These are phyloP conservation scores for Cronartium ribicola DNA, from an alignment of 1,284 basidiomycete genomes.

Conservation along the genomic window DNA sequence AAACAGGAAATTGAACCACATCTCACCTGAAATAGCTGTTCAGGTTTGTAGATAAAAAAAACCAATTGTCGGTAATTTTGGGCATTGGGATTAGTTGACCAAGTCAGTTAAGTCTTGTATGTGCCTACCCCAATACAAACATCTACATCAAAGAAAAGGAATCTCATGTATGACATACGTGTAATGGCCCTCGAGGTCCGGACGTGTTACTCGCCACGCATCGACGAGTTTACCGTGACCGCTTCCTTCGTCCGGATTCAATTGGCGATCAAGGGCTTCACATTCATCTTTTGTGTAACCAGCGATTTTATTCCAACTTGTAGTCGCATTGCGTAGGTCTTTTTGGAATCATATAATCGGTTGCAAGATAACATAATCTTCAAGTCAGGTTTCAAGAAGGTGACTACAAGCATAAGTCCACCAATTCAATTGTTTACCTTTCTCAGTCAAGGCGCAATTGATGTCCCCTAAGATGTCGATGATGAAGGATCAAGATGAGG, in stretches of 20 bases:
- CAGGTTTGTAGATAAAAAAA: not conserved
- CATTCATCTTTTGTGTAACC: slow-evolving; percentile 39
- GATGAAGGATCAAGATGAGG: not conserved
- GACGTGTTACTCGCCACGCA: slow-evolving; percentile 29
- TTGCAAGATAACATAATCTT: not conserved
- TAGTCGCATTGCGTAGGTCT: slow-evolving; percentile 31
- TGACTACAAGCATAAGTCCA: not conserved
- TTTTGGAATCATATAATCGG: not conserved
- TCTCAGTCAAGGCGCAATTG: slow-evolving; percentile 37
- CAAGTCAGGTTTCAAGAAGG: not conserved
- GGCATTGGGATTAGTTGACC: not conserved
- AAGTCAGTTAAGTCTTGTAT: not conserved
- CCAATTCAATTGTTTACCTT: slow-evolving; percentile 3
- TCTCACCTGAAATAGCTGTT: slow-evolving; percentile 27
- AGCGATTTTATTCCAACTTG: slow-evolving; percentile 38
- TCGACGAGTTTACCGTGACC: slow-evolving; percentile 29
- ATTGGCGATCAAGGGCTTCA: slow-evolving; percentile 28
- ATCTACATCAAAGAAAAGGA: not conserved
- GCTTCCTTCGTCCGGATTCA: slow-evolving; percentile 20
- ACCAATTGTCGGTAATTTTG: not conserved
- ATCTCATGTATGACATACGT: slow-evolving; percentile 12
- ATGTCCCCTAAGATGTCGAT: slow-evolving; percentile 14
- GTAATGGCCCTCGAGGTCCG: slow-evolving; percentile 29
- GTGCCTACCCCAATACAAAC: not conserved
- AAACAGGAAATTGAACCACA: not conserved